phyloP scores from a whole-genome alignment of 345 rosid species.

The Ceriops decandra region DNA sequence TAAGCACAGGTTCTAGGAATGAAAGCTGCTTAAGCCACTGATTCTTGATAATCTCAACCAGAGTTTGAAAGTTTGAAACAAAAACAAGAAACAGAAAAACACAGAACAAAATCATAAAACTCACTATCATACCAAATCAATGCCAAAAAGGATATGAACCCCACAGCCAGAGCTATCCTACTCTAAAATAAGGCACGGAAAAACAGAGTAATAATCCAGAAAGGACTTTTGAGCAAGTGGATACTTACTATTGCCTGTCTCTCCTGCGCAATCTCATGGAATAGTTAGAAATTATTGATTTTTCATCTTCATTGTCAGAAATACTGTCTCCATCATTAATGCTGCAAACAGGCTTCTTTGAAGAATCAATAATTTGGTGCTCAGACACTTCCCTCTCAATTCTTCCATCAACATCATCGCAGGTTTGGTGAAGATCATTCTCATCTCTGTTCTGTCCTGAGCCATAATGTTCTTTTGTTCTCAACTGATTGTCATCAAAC shows the following conservation, averaged over 20 bases:
- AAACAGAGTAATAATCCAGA: neutral
- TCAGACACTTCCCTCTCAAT: conserved; percentile 23
- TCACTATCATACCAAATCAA: neutral
- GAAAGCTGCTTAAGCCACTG: neutral
- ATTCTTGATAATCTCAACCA: neutral
- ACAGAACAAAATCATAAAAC: neutral
- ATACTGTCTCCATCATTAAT: conserved; percentile 2
- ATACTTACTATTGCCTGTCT: conserved; percentile 25
- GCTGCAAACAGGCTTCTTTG: conserved; percentile 19
- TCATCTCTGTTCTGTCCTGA: too few species aligned
- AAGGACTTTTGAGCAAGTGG: neutral
- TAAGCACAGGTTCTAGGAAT: neutral
- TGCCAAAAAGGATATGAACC: neutral
- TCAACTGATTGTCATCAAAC: too few species aligned
- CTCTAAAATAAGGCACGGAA: neutral
- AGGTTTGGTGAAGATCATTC: neutral
- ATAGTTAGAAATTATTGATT: conserved; percentile 10
- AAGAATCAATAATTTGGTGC: conserved; percentile 10
- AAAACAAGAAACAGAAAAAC: neutral
- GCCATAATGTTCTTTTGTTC: too few species aligned
- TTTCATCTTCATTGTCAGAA: conserved; percentile 14
- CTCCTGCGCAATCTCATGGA: conserved; percentile 6
- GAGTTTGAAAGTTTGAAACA: neutral
- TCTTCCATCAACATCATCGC: conserved; percentile 10
- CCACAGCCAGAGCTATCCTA: neutral